These are phyloP conservation scores for Raffaelea albimanens DNA, from an alignment of 2,329 filamentous ascomycete genomes.

Conservation along the genomic window DNA sequence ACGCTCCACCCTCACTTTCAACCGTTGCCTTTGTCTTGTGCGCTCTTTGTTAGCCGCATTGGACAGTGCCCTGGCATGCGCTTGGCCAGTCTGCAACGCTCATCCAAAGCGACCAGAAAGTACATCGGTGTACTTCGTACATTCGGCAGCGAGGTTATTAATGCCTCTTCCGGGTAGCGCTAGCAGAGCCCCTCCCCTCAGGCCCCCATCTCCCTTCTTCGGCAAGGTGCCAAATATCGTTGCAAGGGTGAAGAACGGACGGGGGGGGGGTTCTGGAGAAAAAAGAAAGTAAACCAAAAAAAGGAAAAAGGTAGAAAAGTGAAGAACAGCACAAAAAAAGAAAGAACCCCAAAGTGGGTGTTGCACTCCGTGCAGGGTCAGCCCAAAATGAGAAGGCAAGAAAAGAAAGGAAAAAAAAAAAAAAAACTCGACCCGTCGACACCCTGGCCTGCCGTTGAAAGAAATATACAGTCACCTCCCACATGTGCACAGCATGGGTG, in stretches of 20 bases:
- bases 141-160: neutral
- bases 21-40: neutral
- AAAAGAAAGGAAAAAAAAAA: slow-evolving; percentile 6
- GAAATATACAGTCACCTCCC: neutral
- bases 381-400: neutral
- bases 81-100: neutral
- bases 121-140: neutral
- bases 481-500: slow-evolving; percentile 6
- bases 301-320: slow-evolving; percentile 3
- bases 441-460: neutral
- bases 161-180: neutral
- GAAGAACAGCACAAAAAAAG: slow-evolving; percentile 6
- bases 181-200: neutral
- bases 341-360: neutral
- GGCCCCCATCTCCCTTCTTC: slow-evolving; percentile 1
- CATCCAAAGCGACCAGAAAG: neutral
- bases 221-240: slow-evolving; percentile 6
- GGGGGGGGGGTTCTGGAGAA: neutral
- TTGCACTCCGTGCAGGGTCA: neutral
- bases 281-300: neutral
- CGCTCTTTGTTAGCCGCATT: neutral
- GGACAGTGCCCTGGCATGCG: neutral
- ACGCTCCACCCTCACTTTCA: neutral
- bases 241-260: neutral
- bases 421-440: slow-evolving; percentile 1